A percentile compares a stretch with the other conserved stretches of the same genome.
Conservation (phyloP, 2,329 filamentous ascomycete genomes). For the Venturia effusa region DNA sequence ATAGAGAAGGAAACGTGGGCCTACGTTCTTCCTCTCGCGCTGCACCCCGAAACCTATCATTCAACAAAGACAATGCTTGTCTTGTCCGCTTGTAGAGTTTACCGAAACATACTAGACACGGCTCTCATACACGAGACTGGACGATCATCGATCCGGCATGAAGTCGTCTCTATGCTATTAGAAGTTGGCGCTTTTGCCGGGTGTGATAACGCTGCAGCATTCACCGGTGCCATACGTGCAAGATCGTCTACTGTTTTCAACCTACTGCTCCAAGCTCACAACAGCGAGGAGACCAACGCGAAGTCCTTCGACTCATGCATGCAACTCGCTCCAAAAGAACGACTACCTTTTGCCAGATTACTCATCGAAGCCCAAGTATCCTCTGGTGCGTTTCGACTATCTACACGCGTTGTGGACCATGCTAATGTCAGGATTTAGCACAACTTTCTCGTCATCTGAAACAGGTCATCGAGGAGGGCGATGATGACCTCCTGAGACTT, state of each 20-base stretch:
- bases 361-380: not conserved
- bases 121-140: conserved; percentile 7
- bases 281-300: not conserved
- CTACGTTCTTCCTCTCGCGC: not conserved
- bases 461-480: conserved; percentile 3
- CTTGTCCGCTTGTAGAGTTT: not conserved
- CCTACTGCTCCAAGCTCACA: not conserved
- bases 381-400: not conserved
- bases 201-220: not conserved
- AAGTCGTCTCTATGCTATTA: conserved; percentile 1
- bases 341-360: not conserved
- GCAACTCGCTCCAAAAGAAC: not conserved
- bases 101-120: not conserved
- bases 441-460: conserved; percentile 2
- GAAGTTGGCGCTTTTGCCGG: not conserved
- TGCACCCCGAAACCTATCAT: not conserved
- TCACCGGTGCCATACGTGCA: not conserved
- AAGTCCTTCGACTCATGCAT: not conserved
- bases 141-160: not conserved
- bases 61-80: not conserved
- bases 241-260: not conserved
- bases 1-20: not conserved
- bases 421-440: not conserved
- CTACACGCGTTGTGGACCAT: not conserved
- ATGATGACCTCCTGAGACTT: not conserved